These are phyloP conservation scores for Ganoderma multipileum DNA, from an alignment of 1,284 basidiomycete genomes.

Conservation along the genomic window DNA sequence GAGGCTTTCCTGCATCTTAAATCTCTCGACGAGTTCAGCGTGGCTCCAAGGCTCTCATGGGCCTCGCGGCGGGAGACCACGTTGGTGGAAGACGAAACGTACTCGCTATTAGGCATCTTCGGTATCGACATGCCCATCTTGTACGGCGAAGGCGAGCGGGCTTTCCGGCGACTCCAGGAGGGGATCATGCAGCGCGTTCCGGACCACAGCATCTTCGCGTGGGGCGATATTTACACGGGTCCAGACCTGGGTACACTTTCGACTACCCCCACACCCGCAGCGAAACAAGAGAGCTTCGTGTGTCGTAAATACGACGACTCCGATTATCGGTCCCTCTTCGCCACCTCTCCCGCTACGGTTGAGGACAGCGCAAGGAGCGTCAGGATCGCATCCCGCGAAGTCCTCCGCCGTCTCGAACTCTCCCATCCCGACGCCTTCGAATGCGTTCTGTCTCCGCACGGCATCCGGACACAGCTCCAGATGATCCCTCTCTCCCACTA, in stretches of 20 bases:
- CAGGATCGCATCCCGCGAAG: neutral
- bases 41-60: slow-evolving; percentile 15
- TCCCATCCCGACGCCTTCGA: neutral
- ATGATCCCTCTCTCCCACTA: neutral
- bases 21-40: neutral
- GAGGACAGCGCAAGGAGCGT: neutral
- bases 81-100: slow-evolving; percentile 17
- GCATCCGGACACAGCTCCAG: neutral
- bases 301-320: neutral
- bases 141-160: slow-evolving; percentile 13
- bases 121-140: slow-evolving; percentile 16
- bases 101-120: slow-evolving; percentile 19
- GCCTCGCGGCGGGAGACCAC: slow-evolving; percentile 12
- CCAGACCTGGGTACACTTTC: neutral
- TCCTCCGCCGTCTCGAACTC: neutral
- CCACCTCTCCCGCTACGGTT: neutral
- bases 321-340: neutral
- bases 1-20: neutral
- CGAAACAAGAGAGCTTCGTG: neutral
- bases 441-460: neutral
- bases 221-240: neutral
- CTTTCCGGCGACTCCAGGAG: slow-evolving; percentile 13
- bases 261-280: neutral
- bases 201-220: slow-evolving; percentile 16
- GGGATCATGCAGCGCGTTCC: slow-evolving; percentile 11